phyloP scores from a whole-genome alignment of 306 rosid species.

The Acacia crassicarpa region DNA sequence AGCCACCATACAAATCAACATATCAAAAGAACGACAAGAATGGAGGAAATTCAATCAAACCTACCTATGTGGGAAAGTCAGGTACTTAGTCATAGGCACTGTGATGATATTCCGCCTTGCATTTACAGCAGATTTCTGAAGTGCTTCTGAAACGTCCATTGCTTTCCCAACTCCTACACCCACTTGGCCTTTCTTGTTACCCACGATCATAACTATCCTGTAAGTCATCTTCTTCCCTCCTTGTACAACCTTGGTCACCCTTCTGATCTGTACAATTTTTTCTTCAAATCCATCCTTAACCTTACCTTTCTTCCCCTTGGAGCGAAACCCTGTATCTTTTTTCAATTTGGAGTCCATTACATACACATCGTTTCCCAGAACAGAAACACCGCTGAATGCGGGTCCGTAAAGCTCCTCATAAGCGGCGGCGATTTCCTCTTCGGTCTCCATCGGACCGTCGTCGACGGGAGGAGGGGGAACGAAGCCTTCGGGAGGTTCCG shows the following conservation, averaged over 20 bases:
- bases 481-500: constrained; percentile 77
- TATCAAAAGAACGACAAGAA: not conserved
- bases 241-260: constrained; percentile 95
- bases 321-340: constrained; percentile 56
- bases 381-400: constrained; percentile 68
- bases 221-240: constrained; percentile 92
- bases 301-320: constrained; percentile 67
- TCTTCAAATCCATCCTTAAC: constrained; percentile 84
- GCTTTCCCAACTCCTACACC: constrained; percentile 90
- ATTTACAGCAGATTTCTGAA: constrained; percentile 74
- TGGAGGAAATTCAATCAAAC: not conserved
- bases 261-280: constrained; percentile 84
- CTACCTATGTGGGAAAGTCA: constrained; percentile 77
- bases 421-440: constrained; percentile 76
- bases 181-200: constrained; percentile 86
- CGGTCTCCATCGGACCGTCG: constrained; percentile 69
- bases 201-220: constrained; percentile 82
- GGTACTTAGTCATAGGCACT: constrained; percentile 76
- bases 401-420: constrained; percentile 88
- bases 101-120: constrained; percentile 70
- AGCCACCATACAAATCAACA: not conserved
- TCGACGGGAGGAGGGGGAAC: constrained; percentile 62
- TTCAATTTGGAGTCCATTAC: constrained; percentile 73
- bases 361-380: constrained; percentile 67
- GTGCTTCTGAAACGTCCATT: constrained; percentile 68